Evolutionary conservation across 306 rosid species (phyloP), one percentile per base, ranked within the genome.

Genomic region (Boehmeria nivea): DNA sequence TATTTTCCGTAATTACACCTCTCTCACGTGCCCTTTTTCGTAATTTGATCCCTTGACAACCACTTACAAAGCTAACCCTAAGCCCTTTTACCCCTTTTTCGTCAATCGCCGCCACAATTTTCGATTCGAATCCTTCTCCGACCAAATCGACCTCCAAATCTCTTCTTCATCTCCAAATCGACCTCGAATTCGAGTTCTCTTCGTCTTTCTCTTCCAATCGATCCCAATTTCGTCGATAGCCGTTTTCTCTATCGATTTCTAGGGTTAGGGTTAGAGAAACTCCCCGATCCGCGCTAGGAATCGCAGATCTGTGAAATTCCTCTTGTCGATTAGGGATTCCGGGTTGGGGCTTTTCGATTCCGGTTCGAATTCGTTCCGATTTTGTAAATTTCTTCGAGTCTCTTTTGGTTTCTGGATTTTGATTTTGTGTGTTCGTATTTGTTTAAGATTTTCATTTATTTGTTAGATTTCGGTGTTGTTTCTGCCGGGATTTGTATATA

Each of bases 241-340:
- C 48, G 58, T 23, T 10, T 4, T 2, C 28, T 10, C 51, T 52
- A 15, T 84, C 67, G 10, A 54, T 20, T 60, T 66, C 51, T 78
- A 76, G 85, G 87, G 76, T 81, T 81, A 74, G 69, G 76, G 72
- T n/a, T n/a, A n/a, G n/a, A n/a, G n/a, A n/a, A n/a, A n/a, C 60
- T 68, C 27, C 6, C 42, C 28, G 81, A 78, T 84, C 83, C 47
- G 44, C 9, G 65, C 48, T 37, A 31, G 27, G 55, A 6, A 43
- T 21, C 28, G 59, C 51, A 67, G 81, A 75, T 83, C 87, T 62
- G 64, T 17, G 34, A 17, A 39, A 16, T 7, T 21, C 26, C 7
- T 44, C 59, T 43, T 52, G 21, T 58, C 39, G 50, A 39, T 53
- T 1, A 21, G 45, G 6, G 52, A 68, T 79, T 61, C 67, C 46